Percentiles rank a stretch among this genome's conserved stretches.
Conservation (phyloP, 768 basidiomycete genomes). For the Suillus decipiens region DNA sequence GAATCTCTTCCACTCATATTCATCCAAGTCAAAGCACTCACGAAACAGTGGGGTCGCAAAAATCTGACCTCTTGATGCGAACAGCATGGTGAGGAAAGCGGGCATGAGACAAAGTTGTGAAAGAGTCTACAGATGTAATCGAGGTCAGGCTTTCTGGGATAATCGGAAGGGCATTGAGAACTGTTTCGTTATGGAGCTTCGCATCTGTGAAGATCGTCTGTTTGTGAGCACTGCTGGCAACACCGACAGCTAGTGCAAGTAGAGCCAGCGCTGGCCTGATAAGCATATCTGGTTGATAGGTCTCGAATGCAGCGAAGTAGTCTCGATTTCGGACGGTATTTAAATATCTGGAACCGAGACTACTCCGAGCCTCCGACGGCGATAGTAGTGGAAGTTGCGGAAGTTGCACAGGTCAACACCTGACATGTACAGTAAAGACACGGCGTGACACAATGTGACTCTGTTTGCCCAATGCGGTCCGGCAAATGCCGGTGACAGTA, state of each 20-base stretch:
- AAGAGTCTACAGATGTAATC: slow-evolving; percentile 29
- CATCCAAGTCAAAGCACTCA: slow-evolving; percentile 9
- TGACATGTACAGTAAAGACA: not conserved
- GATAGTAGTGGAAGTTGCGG: not conserved
- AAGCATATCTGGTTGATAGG: not conserved
- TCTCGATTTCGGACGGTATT: not conserved
- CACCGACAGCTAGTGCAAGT: not conserved
- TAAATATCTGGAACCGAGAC: slow-evolving; percentile 3
- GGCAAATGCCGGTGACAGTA: not conserved
- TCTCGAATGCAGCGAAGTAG: not conserved
- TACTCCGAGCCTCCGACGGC: not conserved
- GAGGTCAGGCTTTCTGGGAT: slow-evolving; percentile 22
- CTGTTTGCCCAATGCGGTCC: not conserved
- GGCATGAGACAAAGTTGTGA: slow-evolving; percentile 47
- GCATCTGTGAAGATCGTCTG: not conserved
- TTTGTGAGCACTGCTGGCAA: not conserved
- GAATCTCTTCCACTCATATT: not conserved
- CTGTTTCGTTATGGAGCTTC: not conserved
- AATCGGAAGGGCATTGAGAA: not conserved
- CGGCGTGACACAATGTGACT: not conserved
- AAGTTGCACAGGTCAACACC: not conserved
- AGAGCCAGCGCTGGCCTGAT: not conserved
- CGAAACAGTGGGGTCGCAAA: slow-evolving; percentile 63
- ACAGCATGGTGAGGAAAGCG: slow-evolving; percentile 54
- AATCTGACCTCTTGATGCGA: slow-evolving; percentile 59